Evolutionary conservation across 306 rosid genomes (phyloP).

Genomic region (Quercus glauca): DNA sequence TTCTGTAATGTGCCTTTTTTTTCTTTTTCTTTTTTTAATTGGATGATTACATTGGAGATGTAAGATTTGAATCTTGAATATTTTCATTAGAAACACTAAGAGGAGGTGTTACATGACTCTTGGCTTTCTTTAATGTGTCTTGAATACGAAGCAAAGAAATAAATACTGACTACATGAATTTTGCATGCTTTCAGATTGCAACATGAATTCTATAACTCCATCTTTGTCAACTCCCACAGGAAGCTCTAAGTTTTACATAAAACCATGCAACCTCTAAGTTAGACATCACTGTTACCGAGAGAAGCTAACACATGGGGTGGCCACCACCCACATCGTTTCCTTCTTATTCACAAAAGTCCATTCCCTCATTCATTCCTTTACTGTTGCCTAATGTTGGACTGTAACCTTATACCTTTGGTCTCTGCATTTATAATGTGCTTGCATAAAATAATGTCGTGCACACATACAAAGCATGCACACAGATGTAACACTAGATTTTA

Average conservation of each 20-base stretch:
- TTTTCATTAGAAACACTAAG: too few species aligned
- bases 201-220: slow-evolving; percentile 37
- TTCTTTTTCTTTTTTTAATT: too few species aligned
- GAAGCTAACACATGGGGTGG: slow-evolving; percentile 64
- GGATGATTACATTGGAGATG: too few species aligned
- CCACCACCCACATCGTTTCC: slow-evolving; percentile 35
- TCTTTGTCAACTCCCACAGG: slow-evolving; percentile 32
- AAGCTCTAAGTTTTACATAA: slow-evolving; percentile 43
- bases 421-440: too few species aligned
- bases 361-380: slow-evolving; percentile 36
- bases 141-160: slow-evolving; percentile 28
- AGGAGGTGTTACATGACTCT: too few species aligned
- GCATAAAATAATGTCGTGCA: too few species aligned
- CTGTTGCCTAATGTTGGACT: neutral
- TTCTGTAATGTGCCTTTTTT: neutral
- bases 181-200: slow-evolving; percentile 36
- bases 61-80: too few species aligned
- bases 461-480: too few species aligned
- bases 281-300: slow-evolving; percentile 38
- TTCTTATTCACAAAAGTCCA: slow-evolving; percentile 42
- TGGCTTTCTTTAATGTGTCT: slow-evolving; percentile 5
- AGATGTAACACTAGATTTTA: too few species aligned
- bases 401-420: neutral
- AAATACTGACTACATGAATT: slow-evolving; percentile 30
- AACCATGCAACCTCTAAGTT: slow-evolving; percentile 39